Conservation (phyloP, 495 filamentous ascomycete genomes). For the Penicillium cinerascens region DNA sequence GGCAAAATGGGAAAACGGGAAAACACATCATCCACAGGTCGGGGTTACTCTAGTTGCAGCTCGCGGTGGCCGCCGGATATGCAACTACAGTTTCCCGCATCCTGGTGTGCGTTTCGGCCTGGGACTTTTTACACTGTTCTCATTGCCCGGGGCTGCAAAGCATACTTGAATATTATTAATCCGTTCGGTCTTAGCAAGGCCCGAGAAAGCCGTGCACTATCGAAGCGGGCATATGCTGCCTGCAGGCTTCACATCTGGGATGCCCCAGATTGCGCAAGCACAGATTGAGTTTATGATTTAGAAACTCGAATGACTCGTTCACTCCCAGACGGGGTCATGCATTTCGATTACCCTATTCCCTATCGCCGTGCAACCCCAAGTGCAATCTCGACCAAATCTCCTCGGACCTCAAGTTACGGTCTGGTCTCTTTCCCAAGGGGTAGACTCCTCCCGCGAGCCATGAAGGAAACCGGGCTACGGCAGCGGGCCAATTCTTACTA, state of each 20-base stretch:
- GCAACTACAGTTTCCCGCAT: background rate
- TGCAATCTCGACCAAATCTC: constrained; percentile 4
- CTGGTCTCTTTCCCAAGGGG: constrained; percentile 9
- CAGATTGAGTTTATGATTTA: no score
- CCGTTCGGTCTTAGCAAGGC: background rate
- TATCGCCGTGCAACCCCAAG: background rate
- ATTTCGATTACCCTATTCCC: background rate
- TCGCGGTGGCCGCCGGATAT: constrained; percentile 9
- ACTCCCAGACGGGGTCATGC: background rate
- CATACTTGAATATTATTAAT: no score
- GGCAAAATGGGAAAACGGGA: background rate
- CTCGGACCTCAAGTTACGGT: constrained; percentile 5
- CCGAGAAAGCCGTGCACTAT: background rate
- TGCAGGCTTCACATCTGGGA: no score
- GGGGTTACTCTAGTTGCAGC: background rate
- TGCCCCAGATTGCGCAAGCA: no score
- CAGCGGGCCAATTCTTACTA: background rate
- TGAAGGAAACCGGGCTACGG: background rate
- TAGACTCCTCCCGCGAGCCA: background rate
- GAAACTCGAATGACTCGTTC: no score
- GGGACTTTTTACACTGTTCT: background rate
- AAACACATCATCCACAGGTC: background rate
- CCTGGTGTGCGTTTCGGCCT: background rate
- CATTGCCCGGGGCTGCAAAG: background rate
- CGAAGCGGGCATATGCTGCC: no score